These are phyloP conservation scores for Sugiyamaella smithiae DNA, from an alignment of 805 yeast species.

Conservation along the genomic window DNA sequence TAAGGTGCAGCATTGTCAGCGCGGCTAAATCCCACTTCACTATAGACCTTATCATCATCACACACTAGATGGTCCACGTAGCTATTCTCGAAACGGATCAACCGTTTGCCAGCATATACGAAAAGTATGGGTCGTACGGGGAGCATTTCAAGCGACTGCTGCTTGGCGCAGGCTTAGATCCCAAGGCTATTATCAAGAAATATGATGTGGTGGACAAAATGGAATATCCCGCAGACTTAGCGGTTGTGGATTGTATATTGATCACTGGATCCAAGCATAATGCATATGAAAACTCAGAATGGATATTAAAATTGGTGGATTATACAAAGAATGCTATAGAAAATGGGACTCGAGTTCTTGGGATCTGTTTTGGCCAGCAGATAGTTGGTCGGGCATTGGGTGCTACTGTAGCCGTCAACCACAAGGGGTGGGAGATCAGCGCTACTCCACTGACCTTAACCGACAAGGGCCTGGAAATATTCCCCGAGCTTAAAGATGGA, in stretches of 20 bases:
- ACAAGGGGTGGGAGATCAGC: slow-evolving; percentile 74
- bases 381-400: slow-evolving; percentile 66
- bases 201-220: slow-evolving; percentile 32
- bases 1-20: too few relatives aligned
- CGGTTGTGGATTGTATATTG: slow-evolving; percentile 32
- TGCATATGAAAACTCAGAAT: slow-evolving; percentile 34
- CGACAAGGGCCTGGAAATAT: slow-evolving; percentile 39
- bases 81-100: slow-evolving; percentile 2
- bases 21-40: too few relatives aligned
- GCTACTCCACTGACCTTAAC: slow-evolving; percentile 49
- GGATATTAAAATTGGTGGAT: slow-evolving; percentile 37
- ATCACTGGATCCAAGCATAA: slow-evolving; percentile 39
- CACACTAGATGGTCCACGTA: slow-evolving; percentile 1
- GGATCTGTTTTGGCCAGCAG: slow-evolving; percentile 90
- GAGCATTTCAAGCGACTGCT: slow-evolving; percentile 31
- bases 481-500: slow-evolving; percentile 29
- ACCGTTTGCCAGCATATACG: slow-evolving; percentile 1
- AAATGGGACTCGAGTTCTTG: slow-evolving; percentile 23
- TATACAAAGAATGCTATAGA: slow-evolving; percentile 25
- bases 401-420: slow-evolving; percentile 53
- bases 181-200: slow-evolving; percentile 17
- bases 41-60: too few relatives aligned
- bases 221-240: slow-evolving; percentile 29
- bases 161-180: slow-evolving; percentile 27
- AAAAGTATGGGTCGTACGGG: slow-evolving; percentile 34